phyloP scores from a whole-genome alignment of 768 basidiomycete species.

The Termitomyces sp. region DNA sequence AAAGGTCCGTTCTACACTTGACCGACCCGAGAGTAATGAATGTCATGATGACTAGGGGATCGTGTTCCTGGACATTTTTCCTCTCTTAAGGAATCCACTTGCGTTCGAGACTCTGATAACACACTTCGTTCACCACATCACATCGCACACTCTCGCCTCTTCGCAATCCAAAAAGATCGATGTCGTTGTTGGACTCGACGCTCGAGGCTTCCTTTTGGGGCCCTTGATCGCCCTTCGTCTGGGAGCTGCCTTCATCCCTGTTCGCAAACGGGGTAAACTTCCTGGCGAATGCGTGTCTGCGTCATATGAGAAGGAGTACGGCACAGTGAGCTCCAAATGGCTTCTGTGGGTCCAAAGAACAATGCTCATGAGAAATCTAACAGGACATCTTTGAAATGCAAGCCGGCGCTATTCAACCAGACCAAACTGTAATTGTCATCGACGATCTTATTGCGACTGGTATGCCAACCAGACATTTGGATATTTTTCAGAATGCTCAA shows the following conservation, averaged over 20 bases:
- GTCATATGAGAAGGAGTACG: slow-evolving; percentile 91
- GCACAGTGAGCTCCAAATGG: slow-evolving; percentile 48
- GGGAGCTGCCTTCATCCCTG: slow-evolving; percentile 93
- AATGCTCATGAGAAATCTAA: not conserved
- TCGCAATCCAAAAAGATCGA: slow-evolving; percentile 71
- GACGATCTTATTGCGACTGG: slow-evolving; percentile 98
- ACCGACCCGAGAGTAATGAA: no score
- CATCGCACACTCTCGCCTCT: slow-evolving; percentile 67
- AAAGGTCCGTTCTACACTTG: slow-evolving; percentile 51
- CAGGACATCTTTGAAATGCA: slow-evolving; percentile 98
- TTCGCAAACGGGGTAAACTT: slow-evolving; percentile 92
- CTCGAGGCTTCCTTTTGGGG: slow-evolving; percentile 92
- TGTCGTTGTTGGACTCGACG: slow-evolving; percentile 92
- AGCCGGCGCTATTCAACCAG: slow-evolving; percentile 73
- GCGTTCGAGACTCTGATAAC: slow-evolving; percentile 91
- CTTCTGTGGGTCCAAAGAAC: not conserved
- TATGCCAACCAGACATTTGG: slow-evolving; percentile 35
- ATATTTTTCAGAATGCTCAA: no score
- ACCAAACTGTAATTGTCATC: slow-evolving; percentile 81
- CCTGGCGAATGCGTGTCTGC: slow-evolving; percentile 78
- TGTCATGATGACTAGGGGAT: no score
- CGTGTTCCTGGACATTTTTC: slow-evolving; percentile 92
- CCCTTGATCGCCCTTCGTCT: slow-evolving; percentile 88
- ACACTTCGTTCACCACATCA: slow-evolving; percentile 82
- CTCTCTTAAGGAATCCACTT: slow-evolving; percentile 80